Conservation (phyloP, 192 early-diverging fungal species). For the Entomortierella beljakovae region DNA sequence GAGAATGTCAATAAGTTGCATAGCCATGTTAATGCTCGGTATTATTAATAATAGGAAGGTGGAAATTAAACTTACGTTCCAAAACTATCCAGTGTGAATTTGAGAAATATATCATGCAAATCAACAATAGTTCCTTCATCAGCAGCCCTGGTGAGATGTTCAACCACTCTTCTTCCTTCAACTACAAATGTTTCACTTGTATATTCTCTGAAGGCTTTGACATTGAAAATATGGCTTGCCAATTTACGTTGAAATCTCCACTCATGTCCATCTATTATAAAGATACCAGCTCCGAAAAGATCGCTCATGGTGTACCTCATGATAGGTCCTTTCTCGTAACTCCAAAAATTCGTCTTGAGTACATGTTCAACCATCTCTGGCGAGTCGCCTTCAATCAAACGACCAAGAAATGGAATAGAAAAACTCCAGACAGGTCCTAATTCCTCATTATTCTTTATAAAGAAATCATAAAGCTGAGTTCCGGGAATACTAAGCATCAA, state of each 20-base stretch:
- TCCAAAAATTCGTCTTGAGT: slow-evolving; percentile 37
- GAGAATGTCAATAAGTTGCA: neutral
- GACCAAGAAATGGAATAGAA: slow-evolving; percentile 16
- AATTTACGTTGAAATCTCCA: slow-evolving; percentile 42
- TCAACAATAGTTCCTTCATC: slow-evolving; percentile 42
- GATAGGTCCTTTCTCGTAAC: slow-evolving; percentile 16
- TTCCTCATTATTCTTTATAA: slow-evolving; percentile 15
- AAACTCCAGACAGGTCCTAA: slow-evolving; percentile 31
- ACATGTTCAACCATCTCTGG: slow-evolving; percentile 29
- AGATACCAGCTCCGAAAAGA: slow-evolving; percentile 31
- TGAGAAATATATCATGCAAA: slow-evolving; percentile 54
- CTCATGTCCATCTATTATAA: slow-evolving; percentile 11
- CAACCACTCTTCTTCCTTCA: slow-evolving; percentile 20
- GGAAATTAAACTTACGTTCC: slow-evolving; percentile 20
- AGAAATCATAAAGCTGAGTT: slow-evolving; percentile 1
- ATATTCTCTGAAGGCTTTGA: slow-evolving; percentile 40
- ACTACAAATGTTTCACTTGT: slow-evolving; percentile 25
- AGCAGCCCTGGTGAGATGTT: slow-evolving; percentile 24
- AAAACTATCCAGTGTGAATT: slow-evolving; percentile 56
- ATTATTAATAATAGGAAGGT: neutral
- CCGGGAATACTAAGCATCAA: neutral
- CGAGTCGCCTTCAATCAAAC: slow-evolving; percentile 20
- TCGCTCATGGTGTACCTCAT: neutral
- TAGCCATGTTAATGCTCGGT: too few relatives aligned
- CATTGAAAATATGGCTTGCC: too few relatives aligned